Evolutionary conservation across 78 protist species (phyloP).

Genomic region (Andalucia godoyi): DNA sequence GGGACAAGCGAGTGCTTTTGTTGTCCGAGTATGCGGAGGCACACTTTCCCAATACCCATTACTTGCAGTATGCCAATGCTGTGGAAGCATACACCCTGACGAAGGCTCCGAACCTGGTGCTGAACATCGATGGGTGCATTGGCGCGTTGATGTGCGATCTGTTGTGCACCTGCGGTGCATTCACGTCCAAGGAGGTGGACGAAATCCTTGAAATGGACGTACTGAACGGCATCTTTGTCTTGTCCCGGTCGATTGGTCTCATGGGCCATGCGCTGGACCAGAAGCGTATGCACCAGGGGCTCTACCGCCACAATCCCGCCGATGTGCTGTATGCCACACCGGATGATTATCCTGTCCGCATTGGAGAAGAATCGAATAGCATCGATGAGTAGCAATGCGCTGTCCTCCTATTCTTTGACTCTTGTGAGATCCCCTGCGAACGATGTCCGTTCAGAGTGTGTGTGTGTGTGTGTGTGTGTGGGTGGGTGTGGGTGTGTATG

Average conservation of each 20-base stretch:
- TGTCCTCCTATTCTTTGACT: too few relatives aligned
- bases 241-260: conserved; percentile 81
- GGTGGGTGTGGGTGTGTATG: too few relatives aligned
- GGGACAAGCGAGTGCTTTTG: conserved; percentile 78
- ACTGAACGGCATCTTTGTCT: conserved; percentile 85
- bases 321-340: conserved; percentile 62
- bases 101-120: conserved; percentile 77
- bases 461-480: too few relatives aligned
- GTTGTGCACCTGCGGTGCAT: conserved; percentile 56
- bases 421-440: too few relatives aligned
- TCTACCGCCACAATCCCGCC: conserved; percentile 87
- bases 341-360: too few relatives aligned
- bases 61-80: conserved; percentile 38
- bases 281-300: conserved; percentile 76
- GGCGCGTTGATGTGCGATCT: conserved; percentile 77
- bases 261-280: conserved; percentile 89
- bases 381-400: too few relatives aligned
- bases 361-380: too few relatives aligned
- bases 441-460: too few relatives aligned
- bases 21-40: conserved; percentile 44
- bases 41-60: conserved; percentile 35
- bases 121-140: conserved; percentile 88
- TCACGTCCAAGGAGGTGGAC: conserved; percentile 77
- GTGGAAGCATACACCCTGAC: conserved; percentile 77
- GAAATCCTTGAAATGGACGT: conserved; percentile 37